A percentile compares a stretch with the other conserved stretches of the same genome.
Conservation (phyloP, 805 yeast species). For the Yamadazyma laniorum region DNA sequence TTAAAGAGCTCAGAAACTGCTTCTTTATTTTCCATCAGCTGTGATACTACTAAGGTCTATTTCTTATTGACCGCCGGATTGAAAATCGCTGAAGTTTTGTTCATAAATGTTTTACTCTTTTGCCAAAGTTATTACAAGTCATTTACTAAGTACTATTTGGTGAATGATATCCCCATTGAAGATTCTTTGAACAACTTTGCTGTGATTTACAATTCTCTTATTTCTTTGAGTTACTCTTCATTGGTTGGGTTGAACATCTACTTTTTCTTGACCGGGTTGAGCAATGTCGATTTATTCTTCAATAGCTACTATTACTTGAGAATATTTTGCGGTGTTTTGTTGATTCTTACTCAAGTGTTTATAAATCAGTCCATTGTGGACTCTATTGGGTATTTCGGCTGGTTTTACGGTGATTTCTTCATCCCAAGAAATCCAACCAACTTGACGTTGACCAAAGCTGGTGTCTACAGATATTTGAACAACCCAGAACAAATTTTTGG, state of each 20-base stretch:
- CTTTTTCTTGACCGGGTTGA: constrained; percentile 17
- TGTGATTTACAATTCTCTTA: constrained; percentile 51
- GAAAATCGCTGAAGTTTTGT: constrained; percentile 50
- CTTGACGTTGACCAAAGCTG: constrained; percentile 61
- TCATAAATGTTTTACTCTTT: constrained; percentile 51
- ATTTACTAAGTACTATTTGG: constrained; percentile 63
- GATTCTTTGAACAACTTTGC: constrained; percentile 76
- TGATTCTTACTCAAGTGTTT: constrained; percentile 63
- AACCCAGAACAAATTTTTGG: constrained; percentile 82
- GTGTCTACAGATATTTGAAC: constrained; percentile 77
- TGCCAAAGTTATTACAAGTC: constrained; percentile 59
- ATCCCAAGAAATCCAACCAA: constrained; percentile 47
- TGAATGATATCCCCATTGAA: constrained; percentile 61
- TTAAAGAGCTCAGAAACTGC: constrained; percentile 13
- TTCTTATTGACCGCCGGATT: constrained; percentile 43
- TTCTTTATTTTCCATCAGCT: constrained; percentile 11
- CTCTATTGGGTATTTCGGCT: constrained; percentile 80
- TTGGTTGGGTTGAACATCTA: constrained; percentile 43
- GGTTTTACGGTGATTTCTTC: constrained; percentile 88
- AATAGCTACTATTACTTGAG: constrained; percentile 48
- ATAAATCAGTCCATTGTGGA: constrained; percentile 65
- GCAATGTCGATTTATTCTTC: constrained; percentile 18
- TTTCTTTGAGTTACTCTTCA: constrained; percentile 54
- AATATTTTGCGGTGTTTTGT: constrained; percentile 55
- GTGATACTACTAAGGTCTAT: constrained; percentile 24